Evolutionary conservation across 176 grass and related monocot genomes (phyloP), one percentile per base, ranked within the genome.

Genomic region (Metroxylon sagu): DNA sequence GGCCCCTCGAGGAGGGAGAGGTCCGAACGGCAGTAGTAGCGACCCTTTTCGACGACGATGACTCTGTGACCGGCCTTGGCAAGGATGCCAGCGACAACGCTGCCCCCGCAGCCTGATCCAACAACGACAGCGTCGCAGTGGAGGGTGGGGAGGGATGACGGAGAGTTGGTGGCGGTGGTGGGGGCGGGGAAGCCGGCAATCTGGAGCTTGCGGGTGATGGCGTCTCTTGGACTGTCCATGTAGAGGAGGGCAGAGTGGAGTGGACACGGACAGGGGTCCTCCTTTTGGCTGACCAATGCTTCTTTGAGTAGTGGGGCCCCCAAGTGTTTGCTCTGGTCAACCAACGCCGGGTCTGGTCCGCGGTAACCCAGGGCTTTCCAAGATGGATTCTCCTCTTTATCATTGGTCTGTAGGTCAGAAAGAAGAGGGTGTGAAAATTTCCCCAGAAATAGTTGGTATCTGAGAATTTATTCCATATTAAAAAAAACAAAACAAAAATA

Each of bases 1-100:
- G 48, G 57, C 17, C 69, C 69, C 27, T 72, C 69, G 57, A 72
- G 69, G 58, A 72, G 69, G 26, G 69, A 52, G 49, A 72, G 58
- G 16, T 16, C 6, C 10, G 57, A 5, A 3, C 69, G 14, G 1
- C 15, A 16, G 2, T 52, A 16, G 43, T 72, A 61, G 16, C 14
- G 4, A 2, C 69, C 69, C 49, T 72, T 72, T 58, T 72, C 69
- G 26, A 72, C 15, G 58, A 72, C 49, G 17, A 72, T 28, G 39
- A 72, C 69, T 58, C 53, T 72, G 48, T 72, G 26, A 18, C 69
- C 58, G 2, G 69, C 69, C n/a, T 50, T 26, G 49, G 69, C 49
- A 6, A 72, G 69, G 49, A 72, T 26, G 17, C 57, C 57, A 17
- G 69, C 69, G 5, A 72, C 48, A 0, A 72, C 57, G 57, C 69